Evolutionary conservation across 2,329 filamentous ascomycete species (phyloP).

Genomic region (Fusarium sterilihyphosum): DNA sequence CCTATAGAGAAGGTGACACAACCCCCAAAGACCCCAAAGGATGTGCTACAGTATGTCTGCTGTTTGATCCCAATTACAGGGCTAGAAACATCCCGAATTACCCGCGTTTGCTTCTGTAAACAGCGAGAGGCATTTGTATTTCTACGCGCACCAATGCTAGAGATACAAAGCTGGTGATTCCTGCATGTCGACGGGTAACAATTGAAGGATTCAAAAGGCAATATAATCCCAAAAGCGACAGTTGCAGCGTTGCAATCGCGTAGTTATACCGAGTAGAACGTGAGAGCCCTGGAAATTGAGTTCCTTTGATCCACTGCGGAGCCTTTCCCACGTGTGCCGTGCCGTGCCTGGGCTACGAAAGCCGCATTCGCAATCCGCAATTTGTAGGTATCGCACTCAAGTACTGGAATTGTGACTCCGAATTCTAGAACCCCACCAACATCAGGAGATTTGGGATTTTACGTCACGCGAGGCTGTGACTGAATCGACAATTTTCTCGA

Average conservation of each 20-base stretch:
- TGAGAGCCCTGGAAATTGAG: not conserved
- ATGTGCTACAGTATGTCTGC: not conserved
- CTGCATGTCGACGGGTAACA: not conserved
- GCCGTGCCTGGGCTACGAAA: not conserved
- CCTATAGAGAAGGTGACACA: slow-evolving; percentile 2
- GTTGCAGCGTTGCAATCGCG: not conserved
- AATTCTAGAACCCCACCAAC: not conserved
- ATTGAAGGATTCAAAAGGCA: not conserved
- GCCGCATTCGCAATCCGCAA: not conserved
- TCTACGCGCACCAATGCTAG: not conserved
- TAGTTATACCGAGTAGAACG: not conserved
- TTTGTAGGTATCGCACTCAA: not conserved
- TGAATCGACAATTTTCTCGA: not conserved
- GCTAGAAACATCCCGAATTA: not conserved
- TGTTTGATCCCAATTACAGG: not conserved
- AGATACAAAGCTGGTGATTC: not conserved
- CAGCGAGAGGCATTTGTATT: not conserved
- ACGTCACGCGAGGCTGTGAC: slow-evolving; percentile 10
- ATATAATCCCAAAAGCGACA: not conserved
- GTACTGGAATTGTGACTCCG: not conserved
- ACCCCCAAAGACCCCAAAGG: not conserved
- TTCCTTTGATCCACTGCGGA: slow-evolving; percentile 1
- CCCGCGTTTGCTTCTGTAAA: not conserved
- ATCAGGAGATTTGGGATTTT: slow-evolving; percentile 10
- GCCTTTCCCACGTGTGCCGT: not conserved